Percentiles rank a stretch among this genome's conserved stretches.
Evolutionary conservation across 2,329 filamentous ascomycete genomes (phyloP).

Genomic region (Fusarium sterilihyphosum): DNA sequence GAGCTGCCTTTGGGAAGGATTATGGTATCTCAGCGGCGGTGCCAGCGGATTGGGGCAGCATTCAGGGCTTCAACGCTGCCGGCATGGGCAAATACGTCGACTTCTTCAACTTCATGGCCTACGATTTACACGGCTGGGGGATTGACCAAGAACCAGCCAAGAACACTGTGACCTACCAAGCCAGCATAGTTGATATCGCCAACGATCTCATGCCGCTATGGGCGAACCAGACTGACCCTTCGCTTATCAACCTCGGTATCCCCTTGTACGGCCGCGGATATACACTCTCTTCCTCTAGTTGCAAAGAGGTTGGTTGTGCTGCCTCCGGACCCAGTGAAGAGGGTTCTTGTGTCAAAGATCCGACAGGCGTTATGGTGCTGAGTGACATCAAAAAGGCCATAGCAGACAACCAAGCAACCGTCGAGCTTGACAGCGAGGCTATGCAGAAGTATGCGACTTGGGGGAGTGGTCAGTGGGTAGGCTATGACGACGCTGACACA

Average conservation of each 20-base stretch:
- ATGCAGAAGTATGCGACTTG: not conserved
- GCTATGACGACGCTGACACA: not conserved
- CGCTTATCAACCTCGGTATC: not conserved
- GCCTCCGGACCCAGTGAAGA: not conserved
- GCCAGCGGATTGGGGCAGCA: not conserved
- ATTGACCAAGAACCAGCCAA: not conserved
- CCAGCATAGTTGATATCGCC: not conserved
- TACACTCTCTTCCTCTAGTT: not conserved
- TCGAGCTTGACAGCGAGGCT: not conserved
- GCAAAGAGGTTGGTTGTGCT: not conserved
- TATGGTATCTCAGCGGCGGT: not conserved
- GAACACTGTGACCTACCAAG: not conserved
- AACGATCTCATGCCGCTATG: not conserved
- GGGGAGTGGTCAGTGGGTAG: not conserved
- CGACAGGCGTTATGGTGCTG: not conserved
- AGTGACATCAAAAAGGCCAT: not conserved
- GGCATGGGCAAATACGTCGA: not conserved
- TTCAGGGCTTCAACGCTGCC: not conserved
- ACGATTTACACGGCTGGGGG: not conserved
- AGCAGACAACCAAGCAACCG: accelerated
- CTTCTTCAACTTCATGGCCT: not conserved
- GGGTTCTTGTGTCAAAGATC: not conserved
- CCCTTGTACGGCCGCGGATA: not conserved
- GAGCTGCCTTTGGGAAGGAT: not conserved
- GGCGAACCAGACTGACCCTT: not conserved